phyloP scores from a whole-genome alignment of 495 filamentous ascomycete genomes.

The Penicillium odoratum region DNA sequence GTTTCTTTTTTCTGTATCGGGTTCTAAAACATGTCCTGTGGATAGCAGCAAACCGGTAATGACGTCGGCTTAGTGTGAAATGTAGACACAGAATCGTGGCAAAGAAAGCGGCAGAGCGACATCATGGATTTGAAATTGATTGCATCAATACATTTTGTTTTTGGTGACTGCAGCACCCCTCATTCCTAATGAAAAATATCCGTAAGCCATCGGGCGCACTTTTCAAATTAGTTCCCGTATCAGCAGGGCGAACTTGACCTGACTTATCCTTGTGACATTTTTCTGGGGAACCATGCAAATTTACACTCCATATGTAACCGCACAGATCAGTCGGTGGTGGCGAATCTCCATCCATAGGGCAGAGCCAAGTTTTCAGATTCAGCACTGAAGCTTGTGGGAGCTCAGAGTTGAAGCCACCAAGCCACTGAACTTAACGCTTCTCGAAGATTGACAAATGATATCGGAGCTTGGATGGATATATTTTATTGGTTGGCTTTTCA shows the following conservation, averaged over 20 bases:
- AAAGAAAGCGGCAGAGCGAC: too few relatives aligned
- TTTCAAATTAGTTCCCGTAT: too few relatives aligned
- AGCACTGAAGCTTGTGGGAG: neutral
- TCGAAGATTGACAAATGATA: neutral
- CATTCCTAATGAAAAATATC: too few relatives aligned
- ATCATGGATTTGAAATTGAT: too few relatives aligned
- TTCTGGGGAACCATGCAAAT: neutral
- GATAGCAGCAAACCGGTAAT: too few relatives aligned
- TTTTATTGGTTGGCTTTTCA: neutral
- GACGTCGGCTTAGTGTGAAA: too few relatives aligned
- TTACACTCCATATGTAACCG: neutral
- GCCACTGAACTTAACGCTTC: conserved; percentile 1
- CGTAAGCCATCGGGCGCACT: too few relatives aligned
- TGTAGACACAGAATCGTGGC: too few relatives aligned
- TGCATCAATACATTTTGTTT: too few relatives aligned
- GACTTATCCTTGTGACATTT: neutral
- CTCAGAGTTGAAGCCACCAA: neutral
- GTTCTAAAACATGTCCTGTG: neutral
- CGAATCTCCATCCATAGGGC: neutral
- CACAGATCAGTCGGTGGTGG: neutral
- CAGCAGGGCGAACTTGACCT: too few relatives aligned
- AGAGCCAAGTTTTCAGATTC: neutral
- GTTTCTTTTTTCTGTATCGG: neutral
- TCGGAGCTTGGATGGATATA: neutral
- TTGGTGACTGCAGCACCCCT: too few relatives aligned